phyloP scores from a whole-genome alignment of 306 rosid genomes.

The Medicago lupulina region DNA sequence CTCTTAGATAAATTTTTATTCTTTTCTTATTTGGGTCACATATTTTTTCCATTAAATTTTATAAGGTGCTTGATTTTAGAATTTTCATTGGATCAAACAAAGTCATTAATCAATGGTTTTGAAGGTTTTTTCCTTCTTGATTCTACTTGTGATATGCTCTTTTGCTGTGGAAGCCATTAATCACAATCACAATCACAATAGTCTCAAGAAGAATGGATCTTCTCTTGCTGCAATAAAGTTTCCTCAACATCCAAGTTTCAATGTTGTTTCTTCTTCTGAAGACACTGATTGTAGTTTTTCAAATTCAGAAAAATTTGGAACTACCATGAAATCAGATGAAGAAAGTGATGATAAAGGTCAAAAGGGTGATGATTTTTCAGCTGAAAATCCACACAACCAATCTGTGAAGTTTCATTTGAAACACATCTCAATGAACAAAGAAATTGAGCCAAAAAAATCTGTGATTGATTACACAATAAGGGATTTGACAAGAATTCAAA shows the following conservation, averaged over 20 bases:
- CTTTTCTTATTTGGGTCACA: conserved; percentile 40
- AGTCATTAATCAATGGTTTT: conserved; percentile 43
- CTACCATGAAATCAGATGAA: conserved; percentile 33
- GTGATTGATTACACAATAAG: conserved; percentile 57
- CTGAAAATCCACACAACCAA: conserved; percentile 42
- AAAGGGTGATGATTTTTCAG: conserved; percentile 21
- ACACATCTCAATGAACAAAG: conserved; percentile 49
- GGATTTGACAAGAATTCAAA: conserved; percentile 82
- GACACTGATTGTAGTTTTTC: conserved; percentile 60
- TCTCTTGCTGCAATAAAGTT: conserved; percentile 69
- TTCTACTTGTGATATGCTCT: conserved; percentile 47
- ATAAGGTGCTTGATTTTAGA: conserved; percentile 47
- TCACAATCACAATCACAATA: conserved; percentile 38
- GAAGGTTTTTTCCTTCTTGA: conserved; percentile 44
- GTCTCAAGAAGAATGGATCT: conserved; percentile 61
- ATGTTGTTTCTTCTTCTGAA: conserved; percentile 61
- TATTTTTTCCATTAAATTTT: conserved; percentile 10
- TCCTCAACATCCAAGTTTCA: conserved; percentile 71
- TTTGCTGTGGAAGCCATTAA: conserved; percentile 41
- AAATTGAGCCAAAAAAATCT: conserved; percentile 53
- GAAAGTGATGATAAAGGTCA: conserved; percentile 34
- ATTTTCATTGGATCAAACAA: conserved; percentile 48
- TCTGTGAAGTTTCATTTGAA: conserved; percentile 71
- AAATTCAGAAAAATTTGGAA: conserved; percentile 40
- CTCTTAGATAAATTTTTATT: conserved; percentile 2